A percentile compares a stretch with the other conserved stretches of the same genome.
Conservation (phyloP, 1,139 yeast genomes). For the Pichia sp. region DNA sequence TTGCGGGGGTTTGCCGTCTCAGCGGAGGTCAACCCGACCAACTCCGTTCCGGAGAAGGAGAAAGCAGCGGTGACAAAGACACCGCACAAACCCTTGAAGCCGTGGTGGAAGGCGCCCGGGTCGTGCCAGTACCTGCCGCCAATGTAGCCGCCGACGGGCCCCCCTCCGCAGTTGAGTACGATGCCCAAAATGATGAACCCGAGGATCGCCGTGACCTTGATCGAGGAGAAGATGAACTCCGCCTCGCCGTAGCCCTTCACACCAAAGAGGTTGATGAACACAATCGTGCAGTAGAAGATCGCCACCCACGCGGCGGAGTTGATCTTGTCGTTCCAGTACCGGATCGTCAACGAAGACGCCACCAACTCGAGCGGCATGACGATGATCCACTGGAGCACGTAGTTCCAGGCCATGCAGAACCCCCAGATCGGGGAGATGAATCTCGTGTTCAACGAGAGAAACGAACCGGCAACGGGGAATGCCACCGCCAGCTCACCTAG, state of each 20-base stretch:
- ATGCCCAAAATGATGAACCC: slow-evolving; percentile 68
- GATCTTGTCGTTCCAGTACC: slow-evolving; percentile 54
- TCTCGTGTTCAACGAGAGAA: slow-evolving; percentile 55
- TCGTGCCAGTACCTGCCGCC: slow-evolving; percentile 56
- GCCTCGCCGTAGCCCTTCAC: slow-evolving; percentile 62
- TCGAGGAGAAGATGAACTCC: slow-evolving; percentile 54
- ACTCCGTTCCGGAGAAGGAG: slow-evolving; percentile 76
- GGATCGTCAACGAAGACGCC: slow-evolving; percentile 61
- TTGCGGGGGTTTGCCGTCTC: slow-evolving; percentile 69
- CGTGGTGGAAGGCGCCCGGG: slow-evolving; percentile 55
- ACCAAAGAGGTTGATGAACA: slow-evolving; percentile 52
- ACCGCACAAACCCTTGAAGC: slow-evolving; percentile 70
- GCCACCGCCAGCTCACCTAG: slow-evolving; percentile 62
- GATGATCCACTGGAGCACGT: slow-evolving; percentile 60
- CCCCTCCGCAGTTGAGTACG: slow-evolving; percentile 64
- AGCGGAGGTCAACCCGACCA: slow-evolving; percentile 76
- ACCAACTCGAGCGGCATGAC: slow-evolving; percentile 64
- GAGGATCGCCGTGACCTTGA: slow-evolving; percentile 55
- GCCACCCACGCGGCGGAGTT: slow-evolving; percentile 63
- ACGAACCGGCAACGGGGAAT: slow-evolving; percentile 65
- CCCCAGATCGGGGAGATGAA: slow-evolving; percentile 68
- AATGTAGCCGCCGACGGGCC: slow-evolving; percentile 49
- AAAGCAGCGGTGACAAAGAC: slow-evolving; percentile 80
- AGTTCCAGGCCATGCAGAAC: slow-evolving; percentile 69
- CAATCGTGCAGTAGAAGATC: slow-evolving; percentile 53